A percentile compares a stretch with the other conserved stretches of the same genome.
Evolutionary conservation across 2,329 filamentous ascomycete species (phyloP).

Genomic region (Xylariaceae sp.): DNA sequence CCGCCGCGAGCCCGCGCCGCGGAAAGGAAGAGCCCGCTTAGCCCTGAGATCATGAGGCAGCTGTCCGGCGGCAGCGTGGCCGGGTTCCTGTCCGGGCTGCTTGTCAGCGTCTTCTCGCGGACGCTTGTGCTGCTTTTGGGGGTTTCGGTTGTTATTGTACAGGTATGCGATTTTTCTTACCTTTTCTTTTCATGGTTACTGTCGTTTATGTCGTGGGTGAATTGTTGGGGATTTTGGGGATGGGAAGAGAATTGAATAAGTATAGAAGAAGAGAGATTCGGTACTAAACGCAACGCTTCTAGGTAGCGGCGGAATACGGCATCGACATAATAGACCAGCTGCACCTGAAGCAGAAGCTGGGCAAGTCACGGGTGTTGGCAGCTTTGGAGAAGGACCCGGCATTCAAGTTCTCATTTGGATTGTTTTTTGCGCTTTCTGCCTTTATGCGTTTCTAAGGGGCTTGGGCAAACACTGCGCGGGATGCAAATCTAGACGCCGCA

Average conservation of each 20-base stretch:
- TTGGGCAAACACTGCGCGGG: neutral
- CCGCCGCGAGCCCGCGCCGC: conserved; percentile 13
- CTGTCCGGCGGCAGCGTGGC: conserved; percentile 52
- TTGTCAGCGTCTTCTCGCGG: conserved; percentile 66
- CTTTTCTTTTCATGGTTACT: neutral
- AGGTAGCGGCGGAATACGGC: conserved; percentile 36
- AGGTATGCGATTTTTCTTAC: conserved; percentile 42
- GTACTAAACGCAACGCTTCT: conserved; percentile 3
- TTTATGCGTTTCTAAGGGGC: conserved; percentile 49
- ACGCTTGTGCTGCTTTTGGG: conserved; percentile 65
- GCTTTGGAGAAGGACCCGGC: conserved; percentile 55
- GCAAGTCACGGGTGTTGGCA: conserved; percentile 41
- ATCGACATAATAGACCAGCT: conserved; percentile 33
- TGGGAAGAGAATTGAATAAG: no score
- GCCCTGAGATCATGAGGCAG: conserved; percentile 42
- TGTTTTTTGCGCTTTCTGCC: conserved; percentile 67
- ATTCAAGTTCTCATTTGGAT: conserved; percentile 66
- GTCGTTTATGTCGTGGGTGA: no score
- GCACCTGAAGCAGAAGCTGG: conserved; percentile 31
- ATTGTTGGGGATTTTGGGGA: no score
- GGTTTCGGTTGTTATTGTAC: conserved; percentile 57
- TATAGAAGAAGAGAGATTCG: neutral
- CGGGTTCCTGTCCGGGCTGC: conserved; percentile 58
- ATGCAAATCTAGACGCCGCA: neutral
- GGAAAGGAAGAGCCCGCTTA: conserved; percentile 22